Evolutionary conservation across 495 filamentous ascomycete genomes (phyloP).

Genomic region (Chaetomium tenue): DNA sequence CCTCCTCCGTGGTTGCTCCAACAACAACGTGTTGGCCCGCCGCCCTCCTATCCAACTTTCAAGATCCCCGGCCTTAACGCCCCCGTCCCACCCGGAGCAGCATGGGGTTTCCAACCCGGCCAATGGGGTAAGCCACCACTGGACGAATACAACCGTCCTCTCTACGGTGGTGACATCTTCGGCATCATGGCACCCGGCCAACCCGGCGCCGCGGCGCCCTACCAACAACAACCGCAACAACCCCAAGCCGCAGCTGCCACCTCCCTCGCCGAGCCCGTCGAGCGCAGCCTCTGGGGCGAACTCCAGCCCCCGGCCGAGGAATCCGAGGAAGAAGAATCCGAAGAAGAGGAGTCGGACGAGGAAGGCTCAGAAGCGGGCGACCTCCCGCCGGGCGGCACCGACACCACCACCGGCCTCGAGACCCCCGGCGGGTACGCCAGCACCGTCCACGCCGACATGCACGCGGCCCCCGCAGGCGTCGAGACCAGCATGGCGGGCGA

Average conservation of each 20-base stretch:
- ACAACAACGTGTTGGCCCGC: constrained; percentile 88
- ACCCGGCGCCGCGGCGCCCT: constrained; percentile 42
- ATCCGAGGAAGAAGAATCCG: constrained; percentile 73
- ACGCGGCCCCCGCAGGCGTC: constrained; percentile 43
- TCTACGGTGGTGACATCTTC: constrained; percentile 93
- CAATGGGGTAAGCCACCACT: constrained; percentile 95
- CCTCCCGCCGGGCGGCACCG: constrained; percentile 56
- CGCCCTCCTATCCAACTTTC: constrained; percentile 86
- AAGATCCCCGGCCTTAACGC: constrained; percentile 95
- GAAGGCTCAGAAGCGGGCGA: constrained; percentile 62
- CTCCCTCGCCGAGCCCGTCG: constrained; percentile 74
- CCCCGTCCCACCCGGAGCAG: constrained; percentile 87
- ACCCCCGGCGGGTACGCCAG: constrained; percentile 80
- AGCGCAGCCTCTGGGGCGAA: constrained; percentile 90
- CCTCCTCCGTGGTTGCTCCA: constrained; percentile 97
- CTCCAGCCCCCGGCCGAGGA: constrained; percentile 81
- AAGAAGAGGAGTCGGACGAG: constrained; percentile 68
- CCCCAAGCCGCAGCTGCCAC: constrained; percentile 37
- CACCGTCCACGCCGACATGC: constrained; percentile 58
- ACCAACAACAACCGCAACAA: constrained; percentile 22
- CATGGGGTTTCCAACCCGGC: constrained; percentile 93
- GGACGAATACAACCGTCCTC: constrained; percentile 83
- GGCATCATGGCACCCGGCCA: constrained; percentile 65
- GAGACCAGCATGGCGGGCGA: constrained; percentile 77
- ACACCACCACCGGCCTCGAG: constrained; percentile 74